phyloP scores from a whole-genome alignment of 768 basidiomycete species.

The Tricholoma matsutake region DNA sequence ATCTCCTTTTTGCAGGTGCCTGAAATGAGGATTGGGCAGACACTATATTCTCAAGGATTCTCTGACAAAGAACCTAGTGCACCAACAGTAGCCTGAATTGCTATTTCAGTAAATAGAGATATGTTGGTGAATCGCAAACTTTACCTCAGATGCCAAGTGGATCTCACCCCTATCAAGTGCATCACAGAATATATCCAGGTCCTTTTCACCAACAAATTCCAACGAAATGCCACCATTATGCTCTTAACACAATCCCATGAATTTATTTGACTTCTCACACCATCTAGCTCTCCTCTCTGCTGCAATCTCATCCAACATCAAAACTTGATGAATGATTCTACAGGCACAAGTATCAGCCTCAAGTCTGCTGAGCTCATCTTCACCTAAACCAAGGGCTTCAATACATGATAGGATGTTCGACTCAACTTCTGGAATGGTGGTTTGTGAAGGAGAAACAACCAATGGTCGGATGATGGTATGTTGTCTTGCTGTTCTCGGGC shows the following conservation, averaged over 20 bases:
- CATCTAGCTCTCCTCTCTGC: conserved; percentile 4
- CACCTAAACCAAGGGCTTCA: too few species aligned
- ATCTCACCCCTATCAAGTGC: conserved; percentile 3
- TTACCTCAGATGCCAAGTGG: conserved; percentile 14
- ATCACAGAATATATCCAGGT: conserved; percentile 9
- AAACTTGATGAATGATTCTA: conserved; percentile 1
- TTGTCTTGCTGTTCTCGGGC: too few species aligned
- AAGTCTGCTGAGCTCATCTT: too few species aligned
- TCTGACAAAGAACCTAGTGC: conserved; percentile 10
- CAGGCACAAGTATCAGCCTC: too few species aligned
- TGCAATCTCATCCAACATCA: conserved; percentile 12
- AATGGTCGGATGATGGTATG: too few species aligned
- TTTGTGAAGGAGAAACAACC: too few species aligned
- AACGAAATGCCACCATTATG: neutral
- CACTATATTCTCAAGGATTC: conserved; percentile 20
- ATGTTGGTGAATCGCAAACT: neutral
- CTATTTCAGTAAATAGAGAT: neutral
- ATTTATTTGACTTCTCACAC: conserved; percentile 3
- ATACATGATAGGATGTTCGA: too few species aligned
- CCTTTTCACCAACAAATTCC: conserved; percentile 10
- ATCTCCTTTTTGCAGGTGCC: conserved; percentile 18
- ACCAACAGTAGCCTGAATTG: neutral
- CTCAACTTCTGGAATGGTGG: too few species aligned
- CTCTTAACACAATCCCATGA: conserved; percentile 10
- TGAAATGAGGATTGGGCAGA: conserved; percentile 16